Evolutionary conservation across 2,329 filamentous ascomycete genomes (phyloP).

Genomic region (Epichloe sp.): DNA sequence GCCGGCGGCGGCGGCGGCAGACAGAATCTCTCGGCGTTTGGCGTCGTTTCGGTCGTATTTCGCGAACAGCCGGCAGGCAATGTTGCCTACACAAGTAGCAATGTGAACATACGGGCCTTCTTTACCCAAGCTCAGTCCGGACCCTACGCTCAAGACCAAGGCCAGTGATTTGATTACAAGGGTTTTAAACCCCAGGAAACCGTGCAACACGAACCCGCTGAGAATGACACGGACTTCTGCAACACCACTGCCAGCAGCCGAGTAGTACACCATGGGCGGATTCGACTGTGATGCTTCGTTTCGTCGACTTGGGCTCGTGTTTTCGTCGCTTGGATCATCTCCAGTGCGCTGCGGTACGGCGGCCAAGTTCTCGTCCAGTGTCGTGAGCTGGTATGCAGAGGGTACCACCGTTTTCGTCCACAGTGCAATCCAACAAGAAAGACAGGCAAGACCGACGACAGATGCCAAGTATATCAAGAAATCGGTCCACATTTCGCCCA

Average conservation of each 20-base stretch:
- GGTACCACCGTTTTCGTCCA: constrained; percentile 91
- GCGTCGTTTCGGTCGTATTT: constrained; percentile 94
- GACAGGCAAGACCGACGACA: constrained; percentile 54
- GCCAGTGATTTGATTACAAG: constrained; percentile 74
- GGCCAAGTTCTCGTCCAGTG: constrained; percentile 83
- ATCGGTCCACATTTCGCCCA: constrained; percentile 51
- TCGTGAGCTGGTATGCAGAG: constrained; percentile 73
- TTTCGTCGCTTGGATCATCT: constrained; percentile 30
- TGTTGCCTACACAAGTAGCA: constrained; percentile 88
- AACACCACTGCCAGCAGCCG: constrained; percentile 88
- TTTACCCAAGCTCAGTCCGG: constrained; percentile 86
- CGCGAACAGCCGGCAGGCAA: constrained; percentile 80
- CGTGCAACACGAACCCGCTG: constrained; percentile 94
- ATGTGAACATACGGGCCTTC: constrained; percentile 97
- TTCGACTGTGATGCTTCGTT: constrained; percentile 22
- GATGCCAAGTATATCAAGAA: constrained; percentile 62
- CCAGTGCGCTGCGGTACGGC: constrained; percentile 34
- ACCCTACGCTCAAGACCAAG: constrained; percentile 78
- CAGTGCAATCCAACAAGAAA: constrained; percentile 69
- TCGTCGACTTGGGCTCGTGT: constrained; percentile 28
- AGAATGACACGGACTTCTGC: constrained; percentile 95
- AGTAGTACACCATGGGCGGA: constrained; percentile 84
- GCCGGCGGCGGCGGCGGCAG: constrained; percentile 79
- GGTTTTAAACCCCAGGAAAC: constrained; percentile 81
- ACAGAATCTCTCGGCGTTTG: constrained; percentile 87